Evolutionary conservation across 2,329 filamentous ascomycete genomes (phyloP).

Genomic region (Neocucurbitaria cava): DNA sequence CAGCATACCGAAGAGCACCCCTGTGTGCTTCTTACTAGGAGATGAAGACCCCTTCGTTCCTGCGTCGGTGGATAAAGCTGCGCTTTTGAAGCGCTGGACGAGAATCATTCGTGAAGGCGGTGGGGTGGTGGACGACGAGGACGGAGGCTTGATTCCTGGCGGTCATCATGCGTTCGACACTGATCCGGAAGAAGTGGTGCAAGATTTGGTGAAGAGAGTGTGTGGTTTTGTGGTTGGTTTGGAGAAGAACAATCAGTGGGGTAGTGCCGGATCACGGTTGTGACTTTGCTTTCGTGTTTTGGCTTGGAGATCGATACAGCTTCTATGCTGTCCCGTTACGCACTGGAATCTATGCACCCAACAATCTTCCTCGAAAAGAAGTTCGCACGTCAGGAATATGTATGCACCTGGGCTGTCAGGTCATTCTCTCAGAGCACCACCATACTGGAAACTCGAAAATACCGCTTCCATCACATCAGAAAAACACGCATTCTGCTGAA

Average conservation of each 20-base stretch:
- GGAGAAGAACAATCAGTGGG: constrained; percentile 6
- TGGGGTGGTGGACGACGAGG: constrained; percentile 56
- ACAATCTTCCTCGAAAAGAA: not conserved
- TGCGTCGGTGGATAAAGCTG: constrained; percentile 62
- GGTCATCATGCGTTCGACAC: constrained; percentile 61
- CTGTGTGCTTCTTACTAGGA: constrained; percentile 70
- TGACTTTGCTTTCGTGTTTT: not conserved
- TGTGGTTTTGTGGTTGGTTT: constrained; percentile 54
- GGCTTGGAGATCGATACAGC: not conserved
- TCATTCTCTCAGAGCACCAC: not conserved
- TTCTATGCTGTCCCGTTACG: not conserved
- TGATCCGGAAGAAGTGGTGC: constrained; percentile 55
- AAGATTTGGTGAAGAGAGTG: constrained; percentile 60
- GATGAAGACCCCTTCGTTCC: constrained; percentile 72
- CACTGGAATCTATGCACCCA: not conserved
- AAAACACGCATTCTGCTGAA: too few species aligned
- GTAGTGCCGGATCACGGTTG: constrained; percentile 6
- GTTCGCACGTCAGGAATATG: too few species aligned
- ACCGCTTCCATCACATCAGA: not conserved
- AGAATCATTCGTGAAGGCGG: constrained; percentile 52
- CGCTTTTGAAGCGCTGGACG: constrained; percentile 65
- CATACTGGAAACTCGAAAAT: not conserved
- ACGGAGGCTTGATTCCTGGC: constrained; percentile 57
- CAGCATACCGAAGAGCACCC: constrained; percentile 57
- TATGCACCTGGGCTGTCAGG: not conserved